phyloP scores from a whole-genome alignment of 169 alveolate species.

The Plasmodium chabaudi region DNA sequence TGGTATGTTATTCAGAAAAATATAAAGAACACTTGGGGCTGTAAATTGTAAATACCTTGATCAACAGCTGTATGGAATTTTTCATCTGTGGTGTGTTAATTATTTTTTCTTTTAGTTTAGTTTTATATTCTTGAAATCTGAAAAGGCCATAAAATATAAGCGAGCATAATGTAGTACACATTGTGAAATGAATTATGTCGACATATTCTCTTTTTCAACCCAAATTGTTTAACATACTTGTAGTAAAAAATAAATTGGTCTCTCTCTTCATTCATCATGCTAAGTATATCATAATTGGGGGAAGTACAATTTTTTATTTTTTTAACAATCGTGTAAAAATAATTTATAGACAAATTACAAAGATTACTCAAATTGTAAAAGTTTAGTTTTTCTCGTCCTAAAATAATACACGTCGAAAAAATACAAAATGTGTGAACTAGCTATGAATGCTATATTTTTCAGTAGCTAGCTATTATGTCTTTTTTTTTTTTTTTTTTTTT shows the following conservation, averaged over 20 bases:
- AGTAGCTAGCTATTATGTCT: neutral
- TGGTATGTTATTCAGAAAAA: neutral
- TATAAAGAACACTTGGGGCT: neutral
- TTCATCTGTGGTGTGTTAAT: conserved; percentile 21
- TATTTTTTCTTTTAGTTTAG: conserved; percentile 35
- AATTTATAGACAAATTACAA: conserved; percentile 63
- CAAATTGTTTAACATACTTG: conserved; percentile 16
- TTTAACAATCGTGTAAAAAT: conserved; percentile 39
- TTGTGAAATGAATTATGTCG: neutral
- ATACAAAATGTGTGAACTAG: neutral
- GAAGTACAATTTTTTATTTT: conserved; percentile 7
- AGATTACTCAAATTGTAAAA: conserved; percentile 42
- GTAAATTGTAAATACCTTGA: conserved; percentile 11
- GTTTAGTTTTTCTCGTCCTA: conserved; percentile 38
- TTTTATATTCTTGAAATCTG: conserved; percentile 45
- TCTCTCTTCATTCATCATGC: conserved; percentile 42
- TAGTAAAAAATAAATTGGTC: conserved; percentile 54
- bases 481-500: neutral
- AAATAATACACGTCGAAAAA: neutral
- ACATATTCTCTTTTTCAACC: neutral
- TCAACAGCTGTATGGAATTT: conserved; percentile 12
- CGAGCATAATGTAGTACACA: too few relatives aligned
- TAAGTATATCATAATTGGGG: conserved; percentile 30
- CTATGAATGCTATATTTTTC: neutral
- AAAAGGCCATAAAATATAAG: neutral